Base-by-base conservation (phyloP, 345 rosid genomes). In the Lumnitzera littorea region DNA sequence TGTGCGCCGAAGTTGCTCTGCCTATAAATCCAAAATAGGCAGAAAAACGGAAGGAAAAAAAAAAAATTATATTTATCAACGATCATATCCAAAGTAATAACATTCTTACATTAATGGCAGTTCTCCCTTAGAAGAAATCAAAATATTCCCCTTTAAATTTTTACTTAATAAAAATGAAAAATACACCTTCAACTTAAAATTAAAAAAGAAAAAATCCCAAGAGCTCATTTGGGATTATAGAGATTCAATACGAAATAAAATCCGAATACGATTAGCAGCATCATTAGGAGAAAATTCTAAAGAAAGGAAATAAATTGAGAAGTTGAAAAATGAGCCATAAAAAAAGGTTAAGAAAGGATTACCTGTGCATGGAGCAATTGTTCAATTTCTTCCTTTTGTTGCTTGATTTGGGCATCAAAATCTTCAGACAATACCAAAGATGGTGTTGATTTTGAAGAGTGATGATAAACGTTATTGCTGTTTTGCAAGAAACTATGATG, bases 331-430 rank as follows among this genome's bases (percentile, higher is more conserved):
- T 3, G 36, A 6, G 36, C 3, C 36, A 29, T 29, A 36, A 36
- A 9, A 36, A 36, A 36, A 36, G 43, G 43, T 36, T 36, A 36
- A 36, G 11, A 36, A 9, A 4, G 7, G 3, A 36, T 36, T 55
- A 89, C 98, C 96, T 92, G 96, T 46, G 69, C 72, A 43, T 74
- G 96, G 65, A 92, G 88, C 65, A 81, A 78, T 60, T 78, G 88
- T 63, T 87, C 94, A 41, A 89, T 57, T 59, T 92, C 97, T 15
- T 85, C 94, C 5, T 87, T 57, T 51, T 89, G 97, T 15, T 71
- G 82, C 73, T 84, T 82, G 64, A 84, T 71, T 73, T 87, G 88
- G 24, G 79, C 31, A 60, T 83, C 63, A 50, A 91, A 66, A 67
- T 89, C 89, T 63, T 85, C 81, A 1, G 81, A 71, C 2, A 76